Evolutionary conservation across 441 rosid species (phyloP).

Genomic region (Euphorbia schlechtendalii): DNA sequence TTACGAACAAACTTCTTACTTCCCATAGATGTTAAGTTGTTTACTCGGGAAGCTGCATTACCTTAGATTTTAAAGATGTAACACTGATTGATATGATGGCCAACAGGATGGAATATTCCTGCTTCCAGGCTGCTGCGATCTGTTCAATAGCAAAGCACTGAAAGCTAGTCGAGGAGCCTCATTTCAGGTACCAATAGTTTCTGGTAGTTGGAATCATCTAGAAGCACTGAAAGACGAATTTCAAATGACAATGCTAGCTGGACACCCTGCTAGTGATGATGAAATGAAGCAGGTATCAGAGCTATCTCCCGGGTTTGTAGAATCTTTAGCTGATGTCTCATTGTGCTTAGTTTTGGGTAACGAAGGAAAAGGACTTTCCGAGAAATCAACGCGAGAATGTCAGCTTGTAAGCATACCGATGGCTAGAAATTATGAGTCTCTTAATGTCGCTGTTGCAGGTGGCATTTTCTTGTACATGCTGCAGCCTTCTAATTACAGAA

Average conservation of each 20-base stretch:
- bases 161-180: constrained; percentile 92
- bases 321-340: constrained; percentile 42
- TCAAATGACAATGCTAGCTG: constrained; percentile 73
- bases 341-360: constrained; percentile 77
- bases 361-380: constrained; percentile 79
- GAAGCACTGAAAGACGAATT: constrained; percentile 40
- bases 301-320: constrained; percentile 42
- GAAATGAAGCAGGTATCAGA: constrained; percentile 32
- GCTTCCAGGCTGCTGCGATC: constrained; percentile 95
- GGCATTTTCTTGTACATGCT: constrained; percentile 72
- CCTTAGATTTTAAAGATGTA: too few species aligned
- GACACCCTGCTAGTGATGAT: constrained; percentile 49
- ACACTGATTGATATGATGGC: constrained; percentile 8
- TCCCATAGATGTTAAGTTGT: too few species aligned
- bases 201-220: constrained; percentile 70
- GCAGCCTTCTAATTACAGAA: constrained; percentile 32
- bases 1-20: too few species aligned
- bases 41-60: background rate
- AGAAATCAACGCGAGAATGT: constrained; percentile 40
- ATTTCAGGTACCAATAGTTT: constrained; percentile 73
- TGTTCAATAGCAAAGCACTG: constrained; percentile 76
- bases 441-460: constrained; percentile 91
- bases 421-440: constrained; percentile 76
- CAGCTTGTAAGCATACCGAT: constrained; percentile 80
- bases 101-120: constrained; percentile 73